Evolutionary conservation across 805 yeast species (phyloP).

Genomic region (Blastobotrys robertii): DNA sequence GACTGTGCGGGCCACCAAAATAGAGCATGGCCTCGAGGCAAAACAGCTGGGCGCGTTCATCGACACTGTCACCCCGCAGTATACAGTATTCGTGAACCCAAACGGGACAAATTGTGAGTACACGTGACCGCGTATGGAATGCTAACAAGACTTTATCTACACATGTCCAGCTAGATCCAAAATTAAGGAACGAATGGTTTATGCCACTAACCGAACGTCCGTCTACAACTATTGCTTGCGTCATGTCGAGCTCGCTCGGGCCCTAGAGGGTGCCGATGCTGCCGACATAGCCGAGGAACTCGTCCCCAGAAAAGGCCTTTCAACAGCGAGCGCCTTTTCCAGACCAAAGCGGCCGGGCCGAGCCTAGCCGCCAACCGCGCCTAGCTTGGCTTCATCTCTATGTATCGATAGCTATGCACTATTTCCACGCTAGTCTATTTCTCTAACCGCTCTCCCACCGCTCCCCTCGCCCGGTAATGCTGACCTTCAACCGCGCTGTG

Average conservation of each 20-base stretch:
- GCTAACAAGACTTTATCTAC: constrained; percentile 49
- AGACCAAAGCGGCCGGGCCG: constrained; percentile 24
- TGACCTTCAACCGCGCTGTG: not conserved
- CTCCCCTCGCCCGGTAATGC: not conserved
- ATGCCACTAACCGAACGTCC: constrained; percentile 59
- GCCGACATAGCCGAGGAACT: constrained; percentile 15
- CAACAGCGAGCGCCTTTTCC: constrained; percentile 7
- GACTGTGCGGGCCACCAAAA: constrained; percentile 32
- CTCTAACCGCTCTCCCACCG: not conserved
- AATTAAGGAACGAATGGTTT: constrained; percentile 85
- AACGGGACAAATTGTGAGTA: constrained; percentile 26
- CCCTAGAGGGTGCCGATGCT: constrained; percentile 20
- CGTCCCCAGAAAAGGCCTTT: not conserved
- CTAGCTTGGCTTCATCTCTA: not conserved
- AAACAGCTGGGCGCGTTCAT: constrained; percentile 28
- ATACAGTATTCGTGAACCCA: constrained; percentile 28
- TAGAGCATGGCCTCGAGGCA: constrained; percentile 20
- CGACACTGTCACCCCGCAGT: constrained; percentile 42
- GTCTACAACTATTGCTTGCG: constrained; percentile 15
- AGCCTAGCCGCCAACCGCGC: constrained; percentile 1
- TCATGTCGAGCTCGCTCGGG: not conserved
- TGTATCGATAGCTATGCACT: not conserved
- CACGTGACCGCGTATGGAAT: not conserved
- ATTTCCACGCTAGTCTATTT: not conserved
- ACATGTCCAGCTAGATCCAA: constrained; percentile 86